These are phyloP conservation scores for Candida jianshihensis DNA, from an alignment of 805 yeast genomes.

Conservation along the genomic window DNA sequence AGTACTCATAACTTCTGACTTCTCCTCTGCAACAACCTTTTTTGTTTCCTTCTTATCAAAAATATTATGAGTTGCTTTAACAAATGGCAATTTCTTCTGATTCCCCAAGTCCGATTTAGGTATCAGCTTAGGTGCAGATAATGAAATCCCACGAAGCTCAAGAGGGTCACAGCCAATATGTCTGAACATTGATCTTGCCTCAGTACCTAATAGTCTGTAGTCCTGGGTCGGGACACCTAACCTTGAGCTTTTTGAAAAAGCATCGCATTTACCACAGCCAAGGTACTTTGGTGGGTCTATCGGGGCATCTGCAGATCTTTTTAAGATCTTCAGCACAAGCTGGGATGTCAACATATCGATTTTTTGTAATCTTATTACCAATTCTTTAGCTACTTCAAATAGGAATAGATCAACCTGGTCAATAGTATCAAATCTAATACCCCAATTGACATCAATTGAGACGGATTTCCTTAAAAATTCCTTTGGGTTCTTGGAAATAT, in stretches of 20 bases:
- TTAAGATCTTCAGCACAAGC: constrained; percentile 60
- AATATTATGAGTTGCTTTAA: constrained; percentile 12
- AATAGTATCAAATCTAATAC: constrained; percentile 62
- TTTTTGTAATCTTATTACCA: constrained; percentile 44
- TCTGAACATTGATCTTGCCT: constrained; percentile 49
- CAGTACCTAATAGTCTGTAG: constrained; percentile 52
- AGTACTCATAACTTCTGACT: constrained; percentile 3
- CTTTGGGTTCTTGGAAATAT: constrained; percentile 40
- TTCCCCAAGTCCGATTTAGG: constrained; percentile 20
- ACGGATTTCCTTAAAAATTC: constrained; percentile 63
- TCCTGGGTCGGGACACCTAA: constrained; percentile 59
- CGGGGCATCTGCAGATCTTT: constrained; percentile 61
- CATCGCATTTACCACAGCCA: constrained; percentile 80
- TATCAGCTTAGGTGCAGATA: constrained; percentile 57
- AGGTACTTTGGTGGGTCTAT: constrained; percentile 68
- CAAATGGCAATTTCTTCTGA: constrained; percentile 30
- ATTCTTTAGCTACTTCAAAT: constrained; percentile 48
- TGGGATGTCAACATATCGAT: constrained; percentile 44
- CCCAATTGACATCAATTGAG: constrained; percentile 88
- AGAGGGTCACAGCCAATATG: constrained; percentile 50
- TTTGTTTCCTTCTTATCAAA: constrained; percentile 4
- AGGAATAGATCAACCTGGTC: constrained; percentile 62
- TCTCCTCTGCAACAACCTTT: constrained; percentile 5
- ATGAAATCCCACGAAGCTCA: constrained; percentile 74
- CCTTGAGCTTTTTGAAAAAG: constrained; percentile 48